Base-by-base conservation (phyloP, 176 grass and related monocot genomes). In the Dendrocalamus sinicus region DNA sequence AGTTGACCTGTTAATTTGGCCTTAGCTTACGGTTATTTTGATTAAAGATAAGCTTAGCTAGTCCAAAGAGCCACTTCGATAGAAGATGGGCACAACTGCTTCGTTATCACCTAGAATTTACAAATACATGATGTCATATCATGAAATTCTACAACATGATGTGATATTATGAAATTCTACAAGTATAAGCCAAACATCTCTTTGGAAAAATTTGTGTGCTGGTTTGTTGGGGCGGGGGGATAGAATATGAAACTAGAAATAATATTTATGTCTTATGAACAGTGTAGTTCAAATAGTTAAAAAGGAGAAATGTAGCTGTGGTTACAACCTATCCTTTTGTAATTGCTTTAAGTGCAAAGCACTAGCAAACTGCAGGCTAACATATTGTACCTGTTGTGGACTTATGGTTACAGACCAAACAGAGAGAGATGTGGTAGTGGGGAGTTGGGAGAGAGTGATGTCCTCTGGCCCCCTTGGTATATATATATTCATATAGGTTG, bases 1-100 rank as follows among this genome's bases (percentile, higher is more conserved):
- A 61, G 6, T 80, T 59, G 24, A 40, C 40, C 28, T 77, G 15
- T 71, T 88, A 83, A 77, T 64, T 73, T 14, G 59, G 1, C 23
- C 37, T 57, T 65, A 15, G 47, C 19, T 32, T 72, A 67, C 9
- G 13, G 39, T 68, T 81, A 37, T 52, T 87, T 66, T 87, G 12
- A 81, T 57, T 52, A 68, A 45, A 59, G 17, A 75, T 81, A 67
- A 62, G 13, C 47, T 84, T 73, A 66, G 48, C 12, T 57, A 67
- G 68, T 73, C 17, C 39, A 73, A 83, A 83, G 7, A 78, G 10
- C 35, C 41, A 22, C 66, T 30, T 71, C 2, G 1, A 9, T 76
- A 76, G 22, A 61, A 45, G 20, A 66, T 28, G 72, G 51, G 12
- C 8, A 47, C 8, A 54, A 1, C 35, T 35, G 3, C 47, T 76